These are phyloP conservation scores for Pythium guiyangense DNA, from an alignment of 352 stramenopile species.

Conservation along the genomic window DNA sequence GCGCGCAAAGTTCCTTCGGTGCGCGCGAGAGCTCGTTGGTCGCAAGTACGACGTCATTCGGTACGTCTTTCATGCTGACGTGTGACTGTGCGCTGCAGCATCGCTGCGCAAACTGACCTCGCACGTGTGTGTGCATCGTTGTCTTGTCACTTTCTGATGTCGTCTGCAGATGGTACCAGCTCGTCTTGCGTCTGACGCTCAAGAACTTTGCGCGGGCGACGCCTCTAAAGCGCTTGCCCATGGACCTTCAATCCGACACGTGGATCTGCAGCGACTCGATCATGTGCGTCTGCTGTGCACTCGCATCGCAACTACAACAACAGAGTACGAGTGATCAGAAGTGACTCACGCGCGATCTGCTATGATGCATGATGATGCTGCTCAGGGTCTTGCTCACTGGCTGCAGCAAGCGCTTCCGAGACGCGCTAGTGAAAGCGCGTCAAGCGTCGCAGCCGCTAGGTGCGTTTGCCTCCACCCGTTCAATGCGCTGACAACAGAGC, in stretches of 20 bases:
- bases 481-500: too few species aligned
- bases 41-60: slow-evolving; percentile 61
- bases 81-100: neutral
- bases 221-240: slow-evolving; percentile 37
- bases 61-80: slow-evolving; percentile 18
- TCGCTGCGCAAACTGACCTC: neutral
- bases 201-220: slow-evolving; percentile 38
- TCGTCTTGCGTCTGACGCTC: slow-evolving; percentile 52
- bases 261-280: slow-evolving; percentile 81
- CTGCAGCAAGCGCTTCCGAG: slow-evolving; percentile 45
- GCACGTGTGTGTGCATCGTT: neutral
- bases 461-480: neutral
- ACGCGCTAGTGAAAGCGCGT: slow-evolving; percentile 41
- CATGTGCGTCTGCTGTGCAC: slow-evolving; percentile 33
- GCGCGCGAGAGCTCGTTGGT: slow-evolving; percentile 50
- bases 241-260: slow-evolving; percentile 45
- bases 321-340: neutral
- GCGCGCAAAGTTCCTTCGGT: slow-evolving; percentile 50
- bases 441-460: slow-evolving; percentile 19
- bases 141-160: neutral
- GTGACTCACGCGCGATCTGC: neutral
- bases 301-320: too few species aligned
- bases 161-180: slow-evolving; percentile 39
- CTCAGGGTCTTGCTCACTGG: slow-evolving; percentile 55
- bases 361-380: neutral